phyloP scores from a whole-genome alignment of 2,329 filamentous ascomycete genomes.

The Elsinoe ampelina region DNA sequence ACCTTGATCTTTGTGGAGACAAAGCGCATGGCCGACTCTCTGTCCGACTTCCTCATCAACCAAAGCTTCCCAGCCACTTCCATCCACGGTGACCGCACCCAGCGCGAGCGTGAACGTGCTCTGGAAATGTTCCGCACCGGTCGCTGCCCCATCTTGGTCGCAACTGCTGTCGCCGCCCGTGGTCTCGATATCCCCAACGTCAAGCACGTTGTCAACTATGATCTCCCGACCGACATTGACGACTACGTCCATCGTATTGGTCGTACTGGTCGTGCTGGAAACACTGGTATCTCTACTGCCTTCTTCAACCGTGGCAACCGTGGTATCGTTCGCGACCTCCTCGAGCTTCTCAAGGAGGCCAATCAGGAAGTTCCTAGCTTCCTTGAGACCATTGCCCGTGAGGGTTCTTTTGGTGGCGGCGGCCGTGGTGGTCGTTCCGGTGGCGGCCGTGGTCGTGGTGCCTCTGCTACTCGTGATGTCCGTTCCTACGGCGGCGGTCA shows the following conservation, averaged over 20 bases:
- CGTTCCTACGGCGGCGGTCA: slow-evolving; percentile 47
- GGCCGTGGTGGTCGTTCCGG: slow-evolving; percentile 54
- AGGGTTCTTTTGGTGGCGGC: slow-evolving; percentile 72
- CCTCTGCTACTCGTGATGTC: slow-evolving; percentile 71
- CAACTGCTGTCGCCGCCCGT: slow-evolving; percentile 88
- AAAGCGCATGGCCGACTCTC: slow-evolving; percentile 97
- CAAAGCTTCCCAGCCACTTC: slow-evolving; percentile 97
- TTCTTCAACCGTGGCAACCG: slow-evolving; percentile 99
- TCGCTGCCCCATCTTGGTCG: slow-evolving; percentile 91
- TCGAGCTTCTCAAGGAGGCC: slow-evolving; percentile 97
- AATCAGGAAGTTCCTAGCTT: slow-evolving; percentile 94
- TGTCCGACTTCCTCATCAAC: slow-evolving; percentile 97
- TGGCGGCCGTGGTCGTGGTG: slow-evolving; percentile 60
- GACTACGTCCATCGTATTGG: slow-evolving; percentile 99
- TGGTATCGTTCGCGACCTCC: slow-evolving; percentile 88
- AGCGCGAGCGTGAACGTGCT: slow-evolving; percentile 96
- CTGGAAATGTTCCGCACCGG: slow-evolving; percentile 95
- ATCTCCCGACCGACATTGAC: slow-evolving; percentile 96
- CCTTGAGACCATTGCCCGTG: slow-evolving; percentile 93
- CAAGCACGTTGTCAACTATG: slow-evolving; percentile 97
- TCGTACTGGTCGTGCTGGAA: slow-evolving; percentile 98
- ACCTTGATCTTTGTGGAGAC: slow-evolving; percentile 99
- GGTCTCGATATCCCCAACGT: slow-evolving; percentile 88
- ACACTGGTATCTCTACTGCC: slow-evolving; percentile 94
- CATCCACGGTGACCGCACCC: slow-evolving; percentile 96